phyloP scores from a whole-genome alignment of 1,284 basidiomycete genomes.

The Apiotrichum veenhuisii region DNA sequence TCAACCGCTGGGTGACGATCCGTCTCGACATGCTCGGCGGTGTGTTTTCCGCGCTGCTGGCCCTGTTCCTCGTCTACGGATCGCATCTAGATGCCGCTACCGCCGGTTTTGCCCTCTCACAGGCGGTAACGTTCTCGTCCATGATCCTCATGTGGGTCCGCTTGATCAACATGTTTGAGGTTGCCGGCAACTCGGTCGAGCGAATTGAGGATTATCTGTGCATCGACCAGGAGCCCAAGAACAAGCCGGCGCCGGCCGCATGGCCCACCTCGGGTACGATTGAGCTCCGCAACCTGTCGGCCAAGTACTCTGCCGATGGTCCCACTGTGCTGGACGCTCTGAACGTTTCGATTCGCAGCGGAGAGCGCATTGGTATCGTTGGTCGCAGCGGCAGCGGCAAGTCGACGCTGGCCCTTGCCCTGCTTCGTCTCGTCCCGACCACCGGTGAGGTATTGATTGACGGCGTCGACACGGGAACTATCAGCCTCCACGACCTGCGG shows the following conservation, averaged over 20 bases:
- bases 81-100: slow-evolving; percentile 35
- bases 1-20: slow-evolving; percentile 48
- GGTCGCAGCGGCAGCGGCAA: slow-evolving; percentile 74
- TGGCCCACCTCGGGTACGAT: slow-evolving; percentile 72
- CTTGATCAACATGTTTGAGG: slow-evolving; percentile 50
- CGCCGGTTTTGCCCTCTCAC: slow-evolving; percentile 48
- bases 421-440: slow-evolving; percentile 56
- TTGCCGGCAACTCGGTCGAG: slow-evolving; percentile 57
- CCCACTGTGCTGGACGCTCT: slow-evolving; percentile 57
- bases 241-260: slow-evolving; percentile 64
- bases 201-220: slow-evolving; percentile 66
- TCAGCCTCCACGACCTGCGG: slow-evolving; percentile 63
- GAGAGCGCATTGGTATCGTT: slow-evolving; percentile 63
- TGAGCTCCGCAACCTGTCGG: slow-evolving; percentile 56
- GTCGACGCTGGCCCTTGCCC: slow-evolving; percentile 52
- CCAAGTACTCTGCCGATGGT: slow-evolving; percentile 50
- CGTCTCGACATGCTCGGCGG: slow-evolving; percentile 48
- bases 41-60: slow-evolving; percentile 40
- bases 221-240: slow-evolving; percentile 65
- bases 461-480: slow-evolving; percentile 44
- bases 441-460: slow-evolving; percentile 55
- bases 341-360: slow-evolving; percentile 58
- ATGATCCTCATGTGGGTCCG: slow-evolving; percentile 42
- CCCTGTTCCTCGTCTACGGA: slow-evolving; percentile 46
- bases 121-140: slow-evolving; percentile 45